phyloP scores from a whole-genome alignment of 257 asterid genomes.

The Coffea eugenioides region DNA sequence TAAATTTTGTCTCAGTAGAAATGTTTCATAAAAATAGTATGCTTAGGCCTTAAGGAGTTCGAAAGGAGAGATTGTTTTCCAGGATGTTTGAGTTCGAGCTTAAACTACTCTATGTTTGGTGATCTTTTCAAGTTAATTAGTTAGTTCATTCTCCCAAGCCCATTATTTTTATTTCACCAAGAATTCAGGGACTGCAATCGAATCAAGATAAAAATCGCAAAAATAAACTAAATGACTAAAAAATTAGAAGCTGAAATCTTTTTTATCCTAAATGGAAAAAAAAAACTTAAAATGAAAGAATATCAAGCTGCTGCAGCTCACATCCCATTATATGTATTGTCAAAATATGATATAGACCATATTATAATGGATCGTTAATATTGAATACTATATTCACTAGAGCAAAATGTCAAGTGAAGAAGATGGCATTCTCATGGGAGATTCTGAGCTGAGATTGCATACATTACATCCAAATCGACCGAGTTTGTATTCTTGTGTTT shows the following conservation, averaged over 20 bases:
- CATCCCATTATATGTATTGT: neutral
- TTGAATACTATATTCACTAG: neutral
- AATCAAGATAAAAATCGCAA: too few relatives aligned
- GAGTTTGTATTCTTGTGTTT: neutral
- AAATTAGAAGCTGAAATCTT: too few relatives aligned
- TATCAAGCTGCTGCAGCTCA: neutral
- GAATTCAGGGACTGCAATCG: neutral
- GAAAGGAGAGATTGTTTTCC: neutral
- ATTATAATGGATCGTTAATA: neutral
- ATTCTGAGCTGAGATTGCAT: conserved; percentile 2
- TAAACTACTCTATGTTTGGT: too few relatives aligned
- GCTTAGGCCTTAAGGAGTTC: neutral
- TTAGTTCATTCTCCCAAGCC: neutral
- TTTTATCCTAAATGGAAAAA: too few relatives aligned
- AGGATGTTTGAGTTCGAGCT: neutral
- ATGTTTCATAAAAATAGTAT: neutral
- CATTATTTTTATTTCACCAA: neutral
- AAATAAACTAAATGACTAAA: neutral
- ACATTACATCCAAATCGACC: conserved; percentile 9
- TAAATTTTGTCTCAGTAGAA: too few relatives aligned
- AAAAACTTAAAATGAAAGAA: too few relatives aligned
- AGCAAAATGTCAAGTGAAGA: conserved; percentile 2
- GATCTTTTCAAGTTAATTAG: neutral
- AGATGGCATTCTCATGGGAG: conserved; percentile 11
- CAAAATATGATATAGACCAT: neutral